Evolutionary conservation across 352 stramenopile genomes (phyloP), one percentile per base, ranked within the genome.

Genomic region (Globisporangium nagaii): DNA sequence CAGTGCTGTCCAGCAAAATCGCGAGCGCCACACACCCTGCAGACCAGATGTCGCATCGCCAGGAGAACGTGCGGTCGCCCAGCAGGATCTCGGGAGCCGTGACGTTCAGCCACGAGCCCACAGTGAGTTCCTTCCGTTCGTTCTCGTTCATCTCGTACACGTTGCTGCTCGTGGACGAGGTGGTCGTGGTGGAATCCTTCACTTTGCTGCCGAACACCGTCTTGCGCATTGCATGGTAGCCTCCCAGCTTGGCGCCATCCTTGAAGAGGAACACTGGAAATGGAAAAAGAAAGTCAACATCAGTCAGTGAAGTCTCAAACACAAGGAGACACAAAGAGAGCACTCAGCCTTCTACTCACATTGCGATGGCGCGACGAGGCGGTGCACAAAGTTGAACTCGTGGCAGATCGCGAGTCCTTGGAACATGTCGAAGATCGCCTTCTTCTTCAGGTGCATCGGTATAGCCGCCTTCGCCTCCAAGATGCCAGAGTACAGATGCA

Each of bases 401-500:
- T 95, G 84, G 35, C 86, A 88, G 13, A 75, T 41, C 2, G 64
- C 65, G 6, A 95, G 61, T 37, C 68, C 75, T 17, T 65, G 63
- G 4, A 95, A 53, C 69, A 93, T 76, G 46, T 93, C 78, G 53
- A 71, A 88, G 47, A 95, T 79, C 15, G 61, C 71, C 35, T 77
- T 80, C 63, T 90, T 90, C 30, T 79, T 77, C 24, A 87, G 47
- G 3, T 56, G 44, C 20, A 71, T 64, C 19, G 78, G 44, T 0
- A 95, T 59, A 1, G 52, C 30, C 10, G 82, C 41, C 24, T 71
- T 79, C 3, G 80, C 71, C 50, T 95, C 83, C 31, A 90, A 73
- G 46, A 93, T 73, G 4, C 79, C 77, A 5, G 82, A 83, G 35
- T 86, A 81, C 57, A 88, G 75, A 59, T 95, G 82, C 46, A 91